Evolutionary conservation across 2,329 filamentous ascomycete species (phyloP), one percentile per base, ranked within the genome.

Genomic region (Arthrobotrys iridis): DNA sequence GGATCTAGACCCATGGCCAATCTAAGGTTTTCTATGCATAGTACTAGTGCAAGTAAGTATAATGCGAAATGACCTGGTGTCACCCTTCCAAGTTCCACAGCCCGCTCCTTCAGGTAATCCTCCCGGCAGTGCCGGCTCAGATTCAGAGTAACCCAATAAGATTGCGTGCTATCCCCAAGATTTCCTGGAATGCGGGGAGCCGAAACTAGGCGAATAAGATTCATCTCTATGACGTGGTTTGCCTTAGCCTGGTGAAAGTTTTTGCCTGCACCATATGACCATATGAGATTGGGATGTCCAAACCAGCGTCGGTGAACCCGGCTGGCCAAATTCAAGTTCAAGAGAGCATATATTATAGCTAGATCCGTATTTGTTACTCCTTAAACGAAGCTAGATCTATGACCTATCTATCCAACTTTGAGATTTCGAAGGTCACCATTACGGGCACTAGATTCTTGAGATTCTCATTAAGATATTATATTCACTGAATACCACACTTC

Each of bases 221-320:
- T 35, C 48, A 37, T 43, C 15, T 70, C 45, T 70, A 74, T 74
- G 60, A 74, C 70, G 70, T 74, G 68, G 60, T 74, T 46, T 58
- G 45, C 62, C 28, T n/a, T n/a, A n/a, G 20, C n/a, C 41, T 15
- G 41, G n/a, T n/a, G n/a, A n/a, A n/a, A n/a, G n/a, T n/a, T n/a
- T n/a, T n/a, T n/a, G n/a, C n/a, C n/a, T n/a, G n/a, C n/a, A n/a
- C n/a, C n/a, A n/a, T n/a, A n/a, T n/a, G n/a, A n/a, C 22, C 6
- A 8, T 37, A 48, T 58, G 48, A 41, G 46, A 67, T 58, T 46
- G 63, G 63, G 58, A 67, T 67, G 63, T 67, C 50, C 33, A 67
- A 46, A 46, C 26, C 50, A 37, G 18, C 55, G 18, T 57, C 46
- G 22, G 46, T 52, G 24, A n/a, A 43, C 22, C 33, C 33, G 6